Percentiles rank a stretch among this genome's conserved stretches.
phyloP scores from a whole-genome alignment of 768 basidiomycete species.

The Boletus patriciae region DNA sequence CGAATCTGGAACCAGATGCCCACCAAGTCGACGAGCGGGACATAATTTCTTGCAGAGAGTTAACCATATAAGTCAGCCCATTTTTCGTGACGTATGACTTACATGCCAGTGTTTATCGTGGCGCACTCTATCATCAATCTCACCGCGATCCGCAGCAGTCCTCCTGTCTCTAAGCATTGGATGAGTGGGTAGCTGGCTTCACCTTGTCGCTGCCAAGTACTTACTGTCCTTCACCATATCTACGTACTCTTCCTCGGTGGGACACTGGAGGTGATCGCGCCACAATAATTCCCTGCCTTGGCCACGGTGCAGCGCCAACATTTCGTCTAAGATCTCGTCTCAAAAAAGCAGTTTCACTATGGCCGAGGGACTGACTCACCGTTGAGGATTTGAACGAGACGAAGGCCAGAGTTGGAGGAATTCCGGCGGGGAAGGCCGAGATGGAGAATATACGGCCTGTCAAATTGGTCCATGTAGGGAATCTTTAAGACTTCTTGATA shows the following conservation, averaged over 20 bases:
- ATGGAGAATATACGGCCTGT: conserved; percentile 38
- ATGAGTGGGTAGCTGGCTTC: not conserved
- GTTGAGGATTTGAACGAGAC: conserved; percentile 73
- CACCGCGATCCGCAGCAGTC: conserved; percentile 85
- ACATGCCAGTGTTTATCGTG: conserved; percentile 60
- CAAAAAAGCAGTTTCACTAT: not conserved
- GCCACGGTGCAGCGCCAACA: conserved; percentile 85
- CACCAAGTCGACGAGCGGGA: conserved; percentile 56
- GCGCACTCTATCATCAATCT: conserved; percentile 94
- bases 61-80: not conserved
- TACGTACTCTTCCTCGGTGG: conserved; percentile 92
- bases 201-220: conserved; percentile 11
- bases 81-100: conserved; percentile 21
- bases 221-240: conserved; percentile 94
- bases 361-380: conserved; percentile 41
- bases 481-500: conserved; percentile 71
- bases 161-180: conserved; percentile 77
- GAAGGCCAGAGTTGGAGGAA: conserved; percentile 29
- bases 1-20: conserved; percentile 61
- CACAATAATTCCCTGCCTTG: conserved; percentile 93
- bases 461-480: conserved; percentile 5
- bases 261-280: conserved; percentile 88
- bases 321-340: conserved; percentile 45
- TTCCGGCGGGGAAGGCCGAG: conserved; percentile 21
- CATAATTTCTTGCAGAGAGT: conserved; percentile 43